phyloP scores from a whole-genome alignment of 2,329 filamentous ascomycete genomes.

The Daldinia eschscholtzii region DNA sequence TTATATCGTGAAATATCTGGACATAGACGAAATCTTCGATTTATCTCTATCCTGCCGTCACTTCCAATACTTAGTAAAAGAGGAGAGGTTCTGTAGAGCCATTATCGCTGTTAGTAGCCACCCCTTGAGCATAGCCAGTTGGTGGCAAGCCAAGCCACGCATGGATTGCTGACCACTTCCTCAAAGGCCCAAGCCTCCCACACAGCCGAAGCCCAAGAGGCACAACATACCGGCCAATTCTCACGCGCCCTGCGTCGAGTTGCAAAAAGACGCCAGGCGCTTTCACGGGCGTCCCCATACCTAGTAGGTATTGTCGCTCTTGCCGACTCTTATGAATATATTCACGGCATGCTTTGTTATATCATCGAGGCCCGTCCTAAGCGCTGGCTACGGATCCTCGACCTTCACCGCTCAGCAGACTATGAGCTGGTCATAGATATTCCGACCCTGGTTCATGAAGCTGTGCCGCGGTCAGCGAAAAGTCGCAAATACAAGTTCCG shows the following conservation, averaged over 20 bases:
- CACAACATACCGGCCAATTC: conserved; percentile 55
- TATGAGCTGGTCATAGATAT: conserved; percentile 70
- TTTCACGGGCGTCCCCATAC: conserved; percentile 73
- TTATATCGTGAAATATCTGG: conserved; percentile 66
- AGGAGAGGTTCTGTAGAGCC: conserved; percentile 69
- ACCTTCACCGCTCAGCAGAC: conserved; percentile 64
- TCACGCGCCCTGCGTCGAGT: conserved; percentile 69
- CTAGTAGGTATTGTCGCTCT: conserved; percentile 70
- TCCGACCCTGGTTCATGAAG: conserved; percentile 55
- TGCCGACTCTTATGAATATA: conserved; percentile 72
- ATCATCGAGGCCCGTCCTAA: conserved; percentile 58
- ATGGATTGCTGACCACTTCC: conserved; percentile 46
- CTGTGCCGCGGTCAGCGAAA: conserved; percentile 54
- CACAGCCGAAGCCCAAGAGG: conserved; percentile 53
- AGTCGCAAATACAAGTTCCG: conserved; percentile 61
- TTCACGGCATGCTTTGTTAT: conserved; percentile 75
- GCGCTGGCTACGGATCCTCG: conserved; percentile 66
- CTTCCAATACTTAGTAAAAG: conserved; percentile 64
- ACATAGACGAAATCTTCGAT: conserved; percentile 69
- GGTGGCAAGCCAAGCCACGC: conserved; percentile 37
- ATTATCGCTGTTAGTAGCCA: conserved; percentile 66
- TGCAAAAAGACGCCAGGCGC: conserved; percentile 70
- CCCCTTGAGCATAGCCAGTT: not conserved
- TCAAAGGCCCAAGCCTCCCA: conserved; percentile 52
- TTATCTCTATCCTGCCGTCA: conserved; percentile 66